A percentile compares a stretch with the other conserved stretches of the same genome.
Evolutionary conservation across 139 green algal species (phyloP).

Genomic region (Coelastrella sp.): DNA sequence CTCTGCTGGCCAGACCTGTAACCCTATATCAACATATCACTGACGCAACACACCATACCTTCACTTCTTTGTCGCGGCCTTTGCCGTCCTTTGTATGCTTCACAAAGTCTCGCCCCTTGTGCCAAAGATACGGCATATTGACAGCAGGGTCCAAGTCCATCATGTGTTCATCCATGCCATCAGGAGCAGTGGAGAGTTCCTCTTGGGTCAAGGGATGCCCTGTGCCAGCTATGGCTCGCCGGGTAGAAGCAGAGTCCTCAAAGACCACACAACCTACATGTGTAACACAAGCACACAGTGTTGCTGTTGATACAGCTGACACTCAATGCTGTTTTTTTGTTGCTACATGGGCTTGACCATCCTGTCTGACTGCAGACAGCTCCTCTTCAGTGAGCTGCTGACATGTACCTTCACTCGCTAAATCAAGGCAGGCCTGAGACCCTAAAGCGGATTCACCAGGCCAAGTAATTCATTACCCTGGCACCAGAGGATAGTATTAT

Average conservation of each 20-base stretch:
- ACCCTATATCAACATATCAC: background rate
- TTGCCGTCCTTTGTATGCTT: constrained; percentile 56
- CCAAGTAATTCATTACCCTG: too few species aligned
- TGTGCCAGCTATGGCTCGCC: constrained; percentile 73
- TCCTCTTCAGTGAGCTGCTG: too few species aligned
- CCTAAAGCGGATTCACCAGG: too few species aligned
- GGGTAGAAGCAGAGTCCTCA: constrained; percentile 65
- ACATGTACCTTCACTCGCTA: too few species aligned
- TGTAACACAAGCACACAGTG: background rate
- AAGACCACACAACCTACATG: constrained; percentile 83
- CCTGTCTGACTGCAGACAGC: too few species aligned
- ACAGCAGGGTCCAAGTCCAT: background rate
- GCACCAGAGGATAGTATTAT: too few species aligned
- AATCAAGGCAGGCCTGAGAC: too few species aligned
- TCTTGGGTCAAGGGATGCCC: constrained; percentile 74
- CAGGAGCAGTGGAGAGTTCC: constrained; percentile 49
- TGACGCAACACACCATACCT: background rate
- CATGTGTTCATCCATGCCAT: constrained; percentile 51
- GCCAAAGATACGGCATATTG: constrained; percentile 72
- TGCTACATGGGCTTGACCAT: too few species aligned
- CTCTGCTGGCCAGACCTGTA: too few species aligned
- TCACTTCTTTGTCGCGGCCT: constrained; percentile 69
- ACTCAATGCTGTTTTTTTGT: too few species aligned
- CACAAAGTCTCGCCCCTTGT: constrained; percentile 74
- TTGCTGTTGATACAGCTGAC: background rate